Percentiles rank a stretch among this genome's conserved stretches.
Conservation (phyloP, 2,329 filamentous ascomycete genomes). For the Colletotrichum sp. region DNA sequence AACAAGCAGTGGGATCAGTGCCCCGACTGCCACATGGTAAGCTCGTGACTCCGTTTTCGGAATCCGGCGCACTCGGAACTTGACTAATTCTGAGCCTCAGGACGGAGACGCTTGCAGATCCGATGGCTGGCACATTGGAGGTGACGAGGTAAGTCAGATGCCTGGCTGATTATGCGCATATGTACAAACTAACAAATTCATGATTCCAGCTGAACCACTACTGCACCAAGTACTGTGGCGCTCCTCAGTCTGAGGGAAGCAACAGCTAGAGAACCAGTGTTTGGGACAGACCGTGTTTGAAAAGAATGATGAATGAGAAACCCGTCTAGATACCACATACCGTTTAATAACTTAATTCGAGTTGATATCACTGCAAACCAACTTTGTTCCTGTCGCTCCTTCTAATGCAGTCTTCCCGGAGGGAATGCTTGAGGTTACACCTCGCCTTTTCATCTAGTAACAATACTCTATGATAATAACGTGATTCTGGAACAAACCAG, state of each 20-base stretch:
- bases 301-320: background rate
- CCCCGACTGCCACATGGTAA: conserved; percentile 8
- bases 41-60: too few species aligned
- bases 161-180: accelerated
- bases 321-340: background rate
- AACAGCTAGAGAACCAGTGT: background rate
- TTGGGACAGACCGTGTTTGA: background rate
- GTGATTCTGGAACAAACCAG: too few species aligned
- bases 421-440: too few species aligned
- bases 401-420: too few species aligned
- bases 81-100: background rate
- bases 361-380: background rate
- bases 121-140: conserved; percentile 13
- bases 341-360: background rate
- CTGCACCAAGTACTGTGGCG: conserved; percentile 20
- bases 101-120: conserved; percentile 15
- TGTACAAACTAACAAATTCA: background rate
- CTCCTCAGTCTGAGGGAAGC: background rate
- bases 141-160: conserved; percentile 1
- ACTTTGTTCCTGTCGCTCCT: too few species aligned
- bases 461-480: too few species aligned
- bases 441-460: too few species aligned
- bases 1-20: conserved; percentile 20
- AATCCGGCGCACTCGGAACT: background rate
- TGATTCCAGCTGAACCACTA: conserved; percentile 11